Evolutionary conservation across 2,329 filamentous ascomycete species (phyloP).

Genomic region (Metarhizium robertsii): DNA sequence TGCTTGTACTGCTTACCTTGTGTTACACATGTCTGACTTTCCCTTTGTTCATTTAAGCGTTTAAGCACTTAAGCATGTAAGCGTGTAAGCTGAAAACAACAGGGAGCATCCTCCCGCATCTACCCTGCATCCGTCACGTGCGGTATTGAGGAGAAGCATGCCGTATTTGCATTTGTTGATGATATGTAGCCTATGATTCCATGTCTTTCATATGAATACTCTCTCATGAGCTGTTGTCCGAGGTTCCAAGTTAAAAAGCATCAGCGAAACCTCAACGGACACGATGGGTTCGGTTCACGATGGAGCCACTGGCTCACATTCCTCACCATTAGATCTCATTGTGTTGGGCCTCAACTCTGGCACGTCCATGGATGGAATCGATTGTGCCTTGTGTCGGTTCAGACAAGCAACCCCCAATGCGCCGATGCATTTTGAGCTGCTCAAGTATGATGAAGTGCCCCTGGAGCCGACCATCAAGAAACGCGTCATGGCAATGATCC

Average conservation of each 20-base stretch:
- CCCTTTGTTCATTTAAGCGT: background rate
- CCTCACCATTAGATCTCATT: conserved; percentile 34
- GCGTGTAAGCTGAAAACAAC: too few species aligned
- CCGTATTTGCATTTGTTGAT: too few species aligned
- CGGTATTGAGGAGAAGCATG: background rate
- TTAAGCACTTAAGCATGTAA: background rate
- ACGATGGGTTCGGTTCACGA: background rate
- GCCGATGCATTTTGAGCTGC: conserved; percentile 45
- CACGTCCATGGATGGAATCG: conserved; percentile 46
- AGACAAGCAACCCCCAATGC: conserved; percentile 39
- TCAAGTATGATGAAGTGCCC: conserved; percentile 48
- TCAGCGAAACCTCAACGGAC: background rate
- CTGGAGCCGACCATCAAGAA: conserved; percentile 44
- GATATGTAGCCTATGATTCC: too few species aligned
- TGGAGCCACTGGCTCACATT: background rate
- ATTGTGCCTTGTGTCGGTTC: conserved; percentile 49
- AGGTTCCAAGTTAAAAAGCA: background rate
- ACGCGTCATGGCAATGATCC: conserved; percentile 47
- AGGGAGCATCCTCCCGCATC: too few species aligned
- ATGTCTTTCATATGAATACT: background rate
- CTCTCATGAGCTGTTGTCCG: background rate
- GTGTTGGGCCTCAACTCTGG: conserved; percentile 43
- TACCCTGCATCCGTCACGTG: background rate
- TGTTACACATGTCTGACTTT: too few species aligned
- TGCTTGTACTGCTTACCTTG: too few species aligned